Evolutionary conservation across 2,329 filamentous ascomycete species (phyloP).

Genomic region (Zasmidium angulare): DNA sequence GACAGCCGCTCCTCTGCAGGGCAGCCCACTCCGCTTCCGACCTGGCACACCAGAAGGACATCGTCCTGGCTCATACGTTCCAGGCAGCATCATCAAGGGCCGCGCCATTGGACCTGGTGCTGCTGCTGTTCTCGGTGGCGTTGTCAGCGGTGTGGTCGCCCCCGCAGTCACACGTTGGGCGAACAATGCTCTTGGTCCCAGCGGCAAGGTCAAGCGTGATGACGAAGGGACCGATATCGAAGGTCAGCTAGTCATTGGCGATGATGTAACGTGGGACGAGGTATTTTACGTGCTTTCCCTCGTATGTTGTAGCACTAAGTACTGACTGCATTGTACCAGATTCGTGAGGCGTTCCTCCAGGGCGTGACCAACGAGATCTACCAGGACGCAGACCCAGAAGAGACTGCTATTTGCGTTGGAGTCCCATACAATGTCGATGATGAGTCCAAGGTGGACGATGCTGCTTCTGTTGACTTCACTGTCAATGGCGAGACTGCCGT

Average conservation of each 20-base stretch:
- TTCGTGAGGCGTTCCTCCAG: conserved; percentile 1
- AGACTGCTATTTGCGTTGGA: conserved; percentile 1
- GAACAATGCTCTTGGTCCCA: neutral
- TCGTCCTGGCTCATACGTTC: neutral
- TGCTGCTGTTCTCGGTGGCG: conserved; percentile 1
- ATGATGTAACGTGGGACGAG: conserved; percentile 3
- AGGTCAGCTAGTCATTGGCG: neutral
- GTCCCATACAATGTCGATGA: conserved; percentile 1
- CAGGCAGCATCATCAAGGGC: neutral
- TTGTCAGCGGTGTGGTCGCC: conserved; percentile 1
- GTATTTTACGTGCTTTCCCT: neutral
- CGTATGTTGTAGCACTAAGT: neutral
- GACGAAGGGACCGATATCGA: neutral
- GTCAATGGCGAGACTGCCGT: neutral
- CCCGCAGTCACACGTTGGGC: neutral
- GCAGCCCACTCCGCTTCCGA: neutral
- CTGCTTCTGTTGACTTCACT: conserved; percentile 2
- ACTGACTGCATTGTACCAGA: neutral
- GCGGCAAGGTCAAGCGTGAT: neutral
- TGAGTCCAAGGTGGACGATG: neutral
- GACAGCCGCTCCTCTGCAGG: neutral
- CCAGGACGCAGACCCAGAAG: neutral
- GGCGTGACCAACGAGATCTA: neutral
- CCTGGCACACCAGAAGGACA: neutral
- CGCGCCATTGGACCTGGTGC: neutral